Percentiles rank a stretch among this genome's conserved stretches.
Evolutionary conservation across 116 monocot species (phyloP).

Genomic region (Cymodocea nodosa): DNA sequence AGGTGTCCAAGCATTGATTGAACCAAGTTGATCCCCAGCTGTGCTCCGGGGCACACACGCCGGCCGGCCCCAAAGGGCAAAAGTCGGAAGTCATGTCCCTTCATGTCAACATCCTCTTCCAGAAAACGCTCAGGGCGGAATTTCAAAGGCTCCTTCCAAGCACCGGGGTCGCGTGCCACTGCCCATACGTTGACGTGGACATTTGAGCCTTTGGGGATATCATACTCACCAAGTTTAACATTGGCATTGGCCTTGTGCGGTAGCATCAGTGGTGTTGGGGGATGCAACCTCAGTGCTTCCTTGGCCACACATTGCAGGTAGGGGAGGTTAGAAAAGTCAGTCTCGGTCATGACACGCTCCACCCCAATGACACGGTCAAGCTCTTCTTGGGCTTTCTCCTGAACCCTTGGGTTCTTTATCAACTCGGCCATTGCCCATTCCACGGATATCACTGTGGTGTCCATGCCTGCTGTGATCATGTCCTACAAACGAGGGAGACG

Average conservation of each 20-base stretch:
- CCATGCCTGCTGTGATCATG: conserved; percentile 97
- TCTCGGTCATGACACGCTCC: conserved; percentile 54
- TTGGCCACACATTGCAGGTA: conserved; percentile 73
- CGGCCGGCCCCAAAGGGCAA: conserved; percentile 73
- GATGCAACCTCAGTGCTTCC: conserved; percentile 83
- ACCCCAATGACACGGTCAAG: conserved; percentile 61
- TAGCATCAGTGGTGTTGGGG: conserved; percentile 87
- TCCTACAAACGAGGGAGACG: conserved; percentile 27
- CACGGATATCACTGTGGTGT: conserved; percentile 67
- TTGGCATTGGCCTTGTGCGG: conserved; percentile 62
- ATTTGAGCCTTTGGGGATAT: conserved; percentile 67
- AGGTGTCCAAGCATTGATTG: conserved; percentile 64
- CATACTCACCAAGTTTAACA: conserved; percentile 69
- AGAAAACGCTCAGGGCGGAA: conserved; percentile 59
- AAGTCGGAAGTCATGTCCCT: conserved; percentile 59
- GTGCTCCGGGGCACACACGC: conserved; percentile 67
- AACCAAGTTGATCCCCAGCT: conserved; percentile 63
- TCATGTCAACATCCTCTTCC: conserved; percentile 57
- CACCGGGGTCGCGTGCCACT: conserved; percentile 40
- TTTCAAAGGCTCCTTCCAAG: conserved; percentile 46
- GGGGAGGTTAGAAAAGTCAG: conserved; percentile 66
- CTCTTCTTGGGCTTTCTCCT: conserved; percentile 64
- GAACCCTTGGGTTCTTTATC: conserved; percentile 56
- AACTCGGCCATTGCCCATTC: conserved; percentile 96
- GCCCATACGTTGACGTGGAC: conserved; percentile 82